Evolutionary conservation across 2,329 filamentous ascomycete genomes (phyloP), one percentile per base, ranked within the genome.

Genomic region (Beauveria scarabaeidicola): DNA sequence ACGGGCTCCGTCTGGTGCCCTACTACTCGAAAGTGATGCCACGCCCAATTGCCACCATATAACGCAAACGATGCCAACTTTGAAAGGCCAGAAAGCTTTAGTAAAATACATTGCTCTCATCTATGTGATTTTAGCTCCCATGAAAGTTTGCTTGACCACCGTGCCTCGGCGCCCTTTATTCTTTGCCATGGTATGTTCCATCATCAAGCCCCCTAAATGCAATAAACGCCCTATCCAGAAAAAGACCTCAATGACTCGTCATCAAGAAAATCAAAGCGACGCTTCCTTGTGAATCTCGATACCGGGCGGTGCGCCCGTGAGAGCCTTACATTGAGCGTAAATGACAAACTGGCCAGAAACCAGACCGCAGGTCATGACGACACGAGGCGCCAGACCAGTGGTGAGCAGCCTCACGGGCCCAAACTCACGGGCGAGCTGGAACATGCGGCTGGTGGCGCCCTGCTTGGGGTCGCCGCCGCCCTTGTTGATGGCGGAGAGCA

Each of bases 401-500:
- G 77, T 61, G 32, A 82, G 64, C 63, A 82, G 63, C 9, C 78
- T 69, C 66, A 73, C 76, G 3, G 78, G 78, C 0, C 79, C 79
- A 58, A 81, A 81, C 66, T 81, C 78, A 25, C 69, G 65, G 1
- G 79, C 79, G 21, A 82, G 75, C 61, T 78, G 72, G 66, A 80
- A 77, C 78, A 81, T 81, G 56, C 78, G 70, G 61, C 73, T 74
- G n/a, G 78, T 77, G 19, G 75, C 73, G 48, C 77, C 69, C 68
- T 81, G 79, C 3, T 68, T 72, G 17, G 70, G 70, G 65, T 81
- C 77, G 1, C 79, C 79, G 0, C 77, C 77, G 59, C 79, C 79
- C 69, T 81, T 81, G 70, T 82, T 82, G 65, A 81, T 81, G 57
- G 79, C 79, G 1, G 78, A 81, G 25, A 81, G 72, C 61, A 82